Base-by-base conservation (phyloP, 208 protist species). In the Dictyostelium gargantuum region DNA sequence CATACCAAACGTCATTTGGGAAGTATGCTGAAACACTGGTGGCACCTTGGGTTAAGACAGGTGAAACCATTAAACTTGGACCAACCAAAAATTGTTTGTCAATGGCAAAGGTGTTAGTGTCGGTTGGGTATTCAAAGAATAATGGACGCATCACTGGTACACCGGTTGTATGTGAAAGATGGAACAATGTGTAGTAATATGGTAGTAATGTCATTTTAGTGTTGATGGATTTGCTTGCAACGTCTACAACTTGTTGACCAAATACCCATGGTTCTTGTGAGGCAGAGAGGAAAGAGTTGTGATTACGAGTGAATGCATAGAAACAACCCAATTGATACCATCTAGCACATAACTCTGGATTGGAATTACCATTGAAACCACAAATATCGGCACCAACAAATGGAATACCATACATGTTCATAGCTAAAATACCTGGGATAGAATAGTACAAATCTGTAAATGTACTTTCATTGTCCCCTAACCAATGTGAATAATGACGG, bases 241-340 rank as follows among this genome's bases (percentile, higher is more conserved):
- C 91, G 19, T 91, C 70, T 3, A 73, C 81, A 23, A 97, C 89
- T 21, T 54, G 29, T 48, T 77, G 19, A 32, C 68, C 70, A 29
- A 84, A 96, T n/a, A 50, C 15, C 91, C 94, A 97, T 9, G 94
- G 94, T 66, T 96, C 91, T 91, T 91, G 86, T 26, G 63, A 46
- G 1, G 35, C 68, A 5, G 42, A 2, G 15, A 35, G 8, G 2
- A 38, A 58, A 9, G 19, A 32, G 52, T 89, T 89, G 29, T 89
- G 82, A 52, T 79, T 79, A 32, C 82, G 23, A 48, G 48, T 44
- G 84, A 98, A 98, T 48, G 98, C 97, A 85, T 98, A 98, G 73
- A 98, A 97, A 10, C 81, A 63, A 46, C 97, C 97, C 3, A 98
- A 61, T 89, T 98, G 79, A 52, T 95, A 94, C 98, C 98, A 98